Conservation (phyloP, 352 stramenopile species). For the Globisporangium sylvaticum region DNA sequence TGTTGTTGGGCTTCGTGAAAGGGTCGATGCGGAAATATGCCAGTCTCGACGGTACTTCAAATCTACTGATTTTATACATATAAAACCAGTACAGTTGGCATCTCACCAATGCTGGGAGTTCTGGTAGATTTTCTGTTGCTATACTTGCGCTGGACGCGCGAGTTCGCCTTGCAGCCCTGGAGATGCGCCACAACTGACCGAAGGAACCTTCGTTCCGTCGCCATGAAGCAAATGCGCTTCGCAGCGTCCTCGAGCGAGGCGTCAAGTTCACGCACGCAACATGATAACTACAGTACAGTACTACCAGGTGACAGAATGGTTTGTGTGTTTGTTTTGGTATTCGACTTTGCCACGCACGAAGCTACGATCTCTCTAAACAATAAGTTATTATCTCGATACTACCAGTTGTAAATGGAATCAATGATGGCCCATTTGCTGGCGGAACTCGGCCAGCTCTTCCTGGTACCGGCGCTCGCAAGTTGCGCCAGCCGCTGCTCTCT, state of each 20-base stretch:
- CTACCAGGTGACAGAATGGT: neutral
- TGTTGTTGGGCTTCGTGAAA: neutral
- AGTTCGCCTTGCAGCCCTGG: neutral
- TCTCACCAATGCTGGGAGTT: neutral
- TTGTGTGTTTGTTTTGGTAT: neutral
- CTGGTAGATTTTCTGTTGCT: neutral
- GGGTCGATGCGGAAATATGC: neutral
- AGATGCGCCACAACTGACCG: neutral
- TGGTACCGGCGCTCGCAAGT: constrained; percentile 32
- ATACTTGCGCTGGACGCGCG: neutral
- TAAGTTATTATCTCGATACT: neutral
- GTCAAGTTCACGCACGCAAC: neutral
- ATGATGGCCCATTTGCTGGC: constrained; percentile 16
- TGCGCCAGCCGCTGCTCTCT: constrained; percentile 24
- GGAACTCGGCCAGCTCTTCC: constrained; percentile 51
- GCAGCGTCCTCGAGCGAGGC: neutral
- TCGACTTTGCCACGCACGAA: neutral
- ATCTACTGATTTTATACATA: neutral
- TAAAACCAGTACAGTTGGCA: neutral
- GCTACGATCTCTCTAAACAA: neutral
- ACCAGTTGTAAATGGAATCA: neutral
- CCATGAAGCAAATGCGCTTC: too few relatives aligned
- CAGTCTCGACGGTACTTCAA: neutral
- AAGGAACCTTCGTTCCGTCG: neutral
- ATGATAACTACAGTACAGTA: neutral